phyloP scores from a whole-genome alignment of 805 yeast species.

The Ogataea thermomethanolica region DNA sequence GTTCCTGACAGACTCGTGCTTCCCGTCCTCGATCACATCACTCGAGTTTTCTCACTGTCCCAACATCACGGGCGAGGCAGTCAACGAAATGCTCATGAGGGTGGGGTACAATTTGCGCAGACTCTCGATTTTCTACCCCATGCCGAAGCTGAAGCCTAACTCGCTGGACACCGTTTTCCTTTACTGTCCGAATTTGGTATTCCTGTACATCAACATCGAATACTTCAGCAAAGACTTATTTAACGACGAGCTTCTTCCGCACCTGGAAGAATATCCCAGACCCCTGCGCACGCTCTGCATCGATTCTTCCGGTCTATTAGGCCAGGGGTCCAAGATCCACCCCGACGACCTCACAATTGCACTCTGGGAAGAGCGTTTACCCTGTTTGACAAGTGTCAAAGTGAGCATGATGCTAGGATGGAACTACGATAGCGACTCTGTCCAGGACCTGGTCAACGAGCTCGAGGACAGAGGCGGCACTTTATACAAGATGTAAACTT shows the following conservation, averaged over 20 bases:
- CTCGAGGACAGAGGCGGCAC: constrained; percentile 78
- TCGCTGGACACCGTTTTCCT: constrained; percentile 71
- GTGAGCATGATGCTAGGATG: constrained; percentile 82
- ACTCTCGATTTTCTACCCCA: constrained; percentile 75
- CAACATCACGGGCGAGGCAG: constrained; percentile 57
- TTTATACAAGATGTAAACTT: constrained; percentile 41
- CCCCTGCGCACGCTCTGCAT: constrained; percentile 64
- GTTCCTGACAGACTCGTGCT: constrained; percentile 63
- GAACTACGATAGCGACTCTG: constrained; percentile 63
- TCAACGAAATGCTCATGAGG: constrained; percentile 55
- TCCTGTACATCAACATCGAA: constrained; percentile 73
- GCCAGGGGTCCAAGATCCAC: constrained; percentile 76
- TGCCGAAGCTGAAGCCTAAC: constrained; percentile 71
- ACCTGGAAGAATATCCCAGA: constrained; percentile 28
- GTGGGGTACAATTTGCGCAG: constrained; percentile 64
- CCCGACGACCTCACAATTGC: constrained; percentile 90
- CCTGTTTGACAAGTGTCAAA: constrained; percentile 57
- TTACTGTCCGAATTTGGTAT: constrained; percentile 69
- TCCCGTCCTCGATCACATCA: constrained; percentile 68
- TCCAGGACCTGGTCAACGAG: constrained; percentile 60
- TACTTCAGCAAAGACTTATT: constrained; percentile 57
- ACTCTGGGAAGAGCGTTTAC: constrained; percentile 71
- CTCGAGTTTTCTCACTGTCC: constrained; percentile 90
- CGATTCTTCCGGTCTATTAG: constrained; percentile 83
- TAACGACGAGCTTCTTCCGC: constrained; percentile 42